Evolutionary conservation across 2,329 filamentous ascomycete species (phyloP), one percentile per base, ranked within the genome.

Genomic region (Aspergillus unguis): DNA sequence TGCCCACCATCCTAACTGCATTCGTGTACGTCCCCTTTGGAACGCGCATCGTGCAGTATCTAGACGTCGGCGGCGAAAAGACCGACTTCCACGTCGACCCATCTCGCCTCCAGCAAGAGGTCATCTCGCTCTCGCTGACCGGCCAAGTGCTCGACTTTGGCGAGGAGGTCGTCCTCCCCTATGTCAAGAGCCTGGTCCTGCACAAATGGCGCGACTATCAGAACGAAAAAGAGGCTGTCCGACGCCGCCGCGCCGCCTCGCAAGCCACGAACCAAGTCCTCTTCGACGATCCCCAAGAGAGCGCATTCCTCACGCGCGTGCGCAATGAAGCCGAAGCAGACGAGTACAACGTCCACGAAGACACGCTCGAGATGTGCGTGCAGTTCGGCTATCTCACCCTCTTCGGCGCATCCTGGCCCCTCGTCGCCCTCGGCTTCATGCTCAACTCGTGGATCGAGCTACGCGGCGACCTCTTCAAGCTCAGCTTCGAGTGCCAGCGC

Each of bases 371-470:
- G 74, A 96, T 96, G 91, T 84, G 91, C 28, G 84, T 96, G 55
- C 90, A 94, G 63, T 90, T 82, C 77, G 90, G 92, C 29, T 97
- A 96, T 68, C 80, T 99, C 0, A 87, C 88, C 0, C 80, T 97
- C 7, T 97, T 97, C 71, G 94, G 90, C 0, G 88, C 94, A 2
- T 85, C 96, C 50, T 99, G 94, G 94, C 94, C 94, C 0, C 77
- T 97, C n/a, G 92, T 92, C 0, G 86, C 88, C 2, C 80, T 90
- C 52, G 92, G 88, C 1, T 97, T 97, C 75, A 76, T 97, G 9
- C 77, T 94, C 71, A 97, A 97, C 75, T 95, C 97, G 75, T 97
- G 92, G 91, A 77, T 99, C 52, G 94, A 97, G 69, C 82, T 97
- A 36, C 88, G 94, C 38, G 90, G 90, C 0, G 94, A 99, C 67